Evolutionary conservation across 495 filamentous ascomycete species (phyloP).

Genomic region (Lasiosphaeris hirsuta): DNA sequence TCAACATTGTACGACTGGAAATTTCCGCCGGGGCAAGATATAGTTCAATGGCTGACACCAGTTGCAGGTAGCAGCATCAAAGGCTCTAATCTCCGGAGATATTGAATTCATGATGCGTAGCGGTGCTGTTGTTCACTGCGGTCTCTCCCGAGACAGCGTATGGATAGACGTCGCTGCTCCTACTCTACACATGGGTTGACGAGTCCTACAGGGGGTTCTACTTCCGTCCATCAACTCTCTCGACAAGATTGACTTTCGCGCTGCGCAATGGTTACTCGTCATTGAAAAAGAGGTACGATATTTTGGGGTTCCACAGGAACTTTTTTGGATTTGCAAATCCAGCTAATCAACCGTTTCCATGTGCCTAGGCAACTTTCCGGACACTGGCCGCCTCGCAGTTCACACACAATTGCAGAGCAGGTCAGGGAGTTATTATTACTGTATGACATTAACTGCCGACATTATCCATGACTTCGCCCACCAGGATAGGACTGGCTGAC

Average conservation of each 20-base stretch:
- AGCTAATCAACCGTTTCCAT: too few relatives aligned
- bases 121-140: slow-evolving; percentile 29
- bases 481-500: not conserved
- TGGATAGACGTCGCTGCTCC: not conserved
- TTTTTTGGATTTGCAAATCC: too few relatives aligned
- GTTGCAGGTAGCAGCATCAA: slow-evolving; percentile 56
- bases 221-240: slow-evolving; percentile 60
- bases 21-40: not conserved
- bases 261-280: slow-evolving; percentile 69
- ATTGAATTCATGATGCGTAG: slow-evolving; percentile 22
- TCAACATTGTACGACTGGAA: slow-evolving; percentile 59
- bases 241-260: slow-evolving; percentile 49
- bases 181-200: not conserved
- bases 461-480: not conserved
- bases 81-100: slow-evolving; percentile 38
- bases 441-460: slow-evolving; percentile 4
- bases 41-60: not conserved
- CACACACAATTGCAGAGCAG: slow-evolving; percentile 11
- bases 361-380: slow-evolving; percentile 72
- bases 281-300: slow-evolving; percentile 82
- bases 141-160: slow-evolving; percentile 27
- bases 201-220: slow-evolving; percentile 54
- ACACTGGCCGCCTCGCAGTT: slow-evolving; percentile 30
- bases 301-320: too few relatives aligned
- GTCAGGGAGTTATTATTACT: slow-evolving; percentile 33